These are phyloP conservation scores for Sporothrix brunneoviolacea DNA, from an alignment of 2,329 filamentous ascomycete genomes.

Conservation along the genomic window DNA sequence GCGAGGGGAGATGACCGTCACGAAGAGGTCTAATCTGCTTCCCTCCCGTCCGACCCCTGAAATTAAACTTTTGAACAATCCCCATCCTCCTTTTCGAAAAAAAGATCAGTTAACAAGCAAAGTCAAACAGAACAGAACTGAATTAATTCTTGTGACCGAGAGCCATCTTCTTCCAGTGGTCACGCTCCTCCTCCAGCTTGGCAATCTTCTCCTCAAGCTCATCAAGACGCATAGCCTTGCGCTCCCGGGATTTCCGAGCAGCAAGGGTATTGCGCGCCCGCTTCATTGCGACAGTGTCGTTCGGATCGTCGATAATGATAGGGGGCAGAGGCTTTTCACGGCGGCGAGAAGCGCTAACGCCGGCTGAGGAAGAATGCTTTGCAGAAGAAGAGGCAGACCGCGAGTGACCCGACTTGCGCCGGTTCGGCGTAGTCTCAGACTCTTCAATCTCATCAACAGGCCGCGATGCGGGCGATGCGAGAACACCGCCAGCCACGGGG, in stretches of 20 bases:
- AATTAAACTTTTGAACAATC: slow-evolving; percentile 3
- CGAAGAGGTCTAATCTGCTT: not conserved
- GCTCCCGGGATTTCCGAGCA: slow-evolving; percentile 84
- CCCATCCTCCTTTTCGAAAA: slow-evolving; percentile 5
- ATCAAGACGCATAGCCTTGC: slow-evolving; percentile 71
- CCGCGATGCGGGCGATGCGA: slow-evolving; percentile 36
- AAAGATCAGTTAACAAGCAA: slow-evolving; percentile 2
- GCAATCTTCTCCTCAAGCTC: slow-evolving; percentile 67
- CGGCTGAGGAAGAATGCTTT: slow-evolving; percentile 63
- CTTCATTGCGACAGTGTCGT: slow-evolving; percentile 77
- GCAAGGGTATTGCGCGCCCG: slow-evolving; percentile 89
- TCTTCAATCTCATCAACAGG: slow-evolving; percentile 43
- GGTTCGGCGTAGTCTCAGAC: slow-evolving; percentile 32
- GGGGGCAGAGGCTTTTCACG: slow-evolving; percentile 75
- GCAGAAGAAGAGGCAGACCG: slow-evolving; percentile 30
- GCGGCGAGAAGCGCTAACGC: slow-evolving; percentile 61
- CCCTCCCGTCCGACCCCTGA: slow-evolving; percentile 3
- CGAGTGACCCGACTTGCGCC: slow-evolving; percentile 43
- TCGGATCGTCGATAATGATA: slow-evolving; percentile 67
- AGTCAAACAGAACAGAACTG: slow-evolving; percentile 15
- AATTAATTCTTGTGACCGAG: slow-evolving; percentile 30
- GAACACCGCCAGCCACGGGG: slow-evolving; percentile 18
- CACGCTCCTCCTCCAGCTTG: slow-evolving; percentile 59
- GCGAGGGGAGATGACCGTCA: not conserved
- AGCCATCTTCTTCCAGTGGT: slow-evolving; percentile 58